These are phyloP conservation scores for Plasmodium blacklocki DNA, from an alignment of 169 alveolate genomes.

Conservation along the genomic window DNA sequence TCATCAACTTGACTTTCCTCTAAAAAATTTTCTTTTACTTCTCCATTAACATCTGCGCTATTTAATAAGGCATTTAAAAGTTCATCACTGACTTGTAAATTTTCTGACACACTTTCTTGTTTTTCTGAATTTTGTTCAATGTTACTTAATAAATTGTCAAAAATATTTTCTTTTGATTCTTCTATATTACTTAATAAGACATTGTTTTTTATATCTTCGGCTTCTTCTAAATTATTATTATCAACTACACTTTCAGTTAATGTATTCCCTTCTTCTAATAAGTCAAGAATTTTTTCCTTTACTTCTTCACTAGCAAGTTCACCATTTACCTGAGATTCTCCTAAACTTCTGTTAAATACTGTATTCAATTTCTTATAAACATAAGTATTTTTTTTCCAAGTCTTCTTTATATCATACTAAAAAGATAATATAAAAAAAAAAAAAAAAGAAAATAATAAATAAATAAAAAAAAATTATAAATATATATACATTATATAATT, in stretches of 20 bases:
- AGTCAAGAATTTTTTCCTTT: slow-evolving; percentile 17
- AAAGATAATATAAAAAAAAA: neutral
- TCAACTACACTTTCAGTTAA: neutral
- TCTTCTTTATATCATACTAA: neutral
- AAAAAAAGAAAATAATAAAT: neutral
- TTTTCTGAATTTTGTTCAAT: neutral
- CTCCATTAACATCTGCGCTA: slow-evolving; percentile 2
- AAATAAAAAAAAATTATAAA: neutral
- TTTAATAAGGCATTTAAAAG: neutral
- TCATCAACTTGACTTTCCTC: neutral
- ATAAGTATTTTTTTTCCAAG: neutral
- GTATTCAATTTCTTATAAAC: neutral
- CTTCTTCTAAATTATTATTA: slow-evolving; percentile 1
- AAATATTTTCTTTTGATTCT: slow-evolving; percentile 2
- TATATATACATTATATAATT: neutral
- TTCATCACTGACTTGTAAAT: neutral
- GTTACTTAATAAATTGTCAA: neutral
- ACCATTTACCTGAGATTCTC: neutral
- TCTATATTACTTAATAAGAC: neutral
- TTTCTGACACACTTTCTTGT: slow-evolving; percentile 7
- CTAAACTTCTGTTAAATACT: neutral
- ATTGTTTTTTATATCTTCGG: neutral
- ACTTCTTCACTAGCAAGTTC: neutral
- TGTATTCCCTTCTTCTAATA: slow-evolving; percentile 12
- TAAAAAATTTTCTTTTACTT: slow-evolving; percentile 1